These are phyloP conservation scores for Phytophthora litchii DNA, from an alignment of 352 stramenopile genomes.

Conservation along the genomic window DNA sequence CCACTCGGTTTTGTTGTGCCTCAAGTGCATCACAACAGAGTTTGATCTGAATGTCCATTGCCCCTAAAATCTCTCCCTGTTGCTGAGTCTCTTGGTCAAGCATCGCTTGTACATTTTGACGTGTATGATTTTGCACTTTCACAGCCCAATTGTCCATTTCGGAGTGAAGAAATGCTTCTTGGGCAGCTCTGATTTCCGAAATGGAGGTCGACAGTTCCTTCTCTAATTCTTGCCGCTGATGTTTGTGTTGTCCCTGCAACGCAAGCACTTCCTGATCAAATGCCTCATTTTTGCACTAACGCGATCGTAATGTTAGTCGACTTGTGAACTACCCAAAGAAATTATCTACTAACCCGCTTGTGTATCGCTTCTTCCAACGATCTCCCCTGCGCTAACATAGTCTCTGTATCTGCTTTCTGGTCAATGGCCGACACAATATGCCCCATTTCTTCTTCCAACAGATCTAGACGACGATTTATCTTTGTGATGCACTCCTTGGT, in stretches of 20 bases:
- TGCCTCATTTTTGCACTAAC: conserved; percentile 54
- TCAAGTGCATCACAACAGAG: conserved; percentile 20
- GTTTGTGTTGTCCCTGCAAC: conserved; percentile 37
- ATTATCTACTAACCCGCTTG: conserved; percentile 38
- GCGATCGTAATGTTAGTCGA: background rate
- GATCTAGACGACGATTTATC: conserved; percentile 40
- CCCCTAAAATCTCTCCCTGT: conserved; percentile 11
- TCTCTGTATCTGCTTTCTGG: conserved; percentile 49
- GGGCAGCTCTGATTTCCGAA: conserved; percentile 12
- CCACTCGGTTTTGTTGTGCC: conserved; percentile 18
- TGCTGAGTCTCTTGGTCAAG: conserved; percentile 17
- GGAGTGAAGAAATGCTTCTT: conserved; percentile 25
- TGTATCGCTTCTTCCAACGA: conserved; percentile 48
- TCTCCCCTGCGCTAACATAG: conserved; percentile 35
- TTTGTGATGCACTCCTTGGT: conserved; percentile 22
- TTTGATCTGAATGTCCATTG: conserved; percentile 19
- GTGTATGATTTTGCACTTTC: conserved; percentile 15
- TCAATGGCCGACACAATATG: conserved; percentile 53
- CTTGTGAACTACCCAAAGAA: background rate
- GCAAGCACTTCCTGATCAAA: conserved; percentile 55
- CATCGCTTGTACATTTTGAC: conserved; percentile 2
- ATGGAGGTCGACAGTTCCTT: conserved; percentile 12
- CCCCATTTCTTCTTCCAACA: conserved; percentile 66
- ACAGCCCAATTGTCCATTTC: conserved; percentile 22
- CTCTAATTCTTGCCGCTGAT: conserved; percentile 34